A percentile compares a stretch with the other conserved stretches of the same genome.
Evolutionary conservation across 2,329 filamentous ascomycete species (phyloP).

Genomic region (Alternaria sp.): DNA sequence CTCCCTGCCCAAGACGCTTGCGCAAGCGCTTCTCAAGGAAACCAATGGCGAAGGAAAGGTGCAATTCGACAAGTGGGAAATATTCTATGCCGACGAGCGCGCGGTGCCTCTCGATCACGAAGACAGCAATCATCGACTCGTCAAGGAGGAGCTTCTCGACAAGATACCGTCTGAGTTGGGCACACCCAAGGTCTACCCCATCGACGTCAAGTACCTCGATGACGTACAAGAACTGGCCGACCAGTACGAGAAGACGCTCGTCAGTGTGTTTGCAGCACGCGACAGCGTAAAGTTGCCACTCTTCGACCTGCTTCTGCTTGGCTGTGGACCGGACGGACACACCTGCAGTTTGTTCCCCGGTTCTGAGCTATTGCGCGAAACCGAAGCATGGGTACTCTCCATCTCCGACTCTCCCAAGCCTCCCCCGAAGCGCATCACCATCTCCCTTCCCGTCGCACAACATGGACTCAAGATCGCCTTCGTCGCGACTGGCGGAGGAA

Average conservation of each 20-base stretch:
- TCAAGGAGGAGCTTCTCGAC: slow-evolving; percentile 86
- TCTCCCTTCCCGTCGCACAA: slow-evolving; percentile 88
- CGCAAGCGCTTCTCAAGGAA: slow-evolving; percentile 75
- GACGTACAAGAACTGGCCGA: slow-evolving; percentile 93
- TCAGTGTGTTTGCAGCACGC: slow-evolving; percentile 83
- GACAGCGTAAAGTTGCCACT: slow-evolving; percentile 94
- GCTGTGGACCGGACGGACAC: slow-evolving; percentile 94
- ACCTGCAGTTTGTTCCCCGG: slow-evolving; percentile 96
- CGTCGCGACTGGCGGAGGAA: slow-evolving; percentile 85
- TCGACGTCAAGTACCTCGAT: slow-evolving; percentile 71
- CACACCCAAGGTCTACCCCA: slow-evolving; percentile 76
- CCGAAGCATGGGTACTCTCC: slow-evolving; percentile 87
- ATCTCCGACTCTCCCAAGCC: slow-evolving; percentile 96
- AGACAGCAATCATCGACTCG: slow-evolving; percentile 91
- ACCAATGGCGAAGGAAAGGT: slow-evolving; percentile 65
- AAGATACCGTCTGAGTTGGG: slow-evolving; percentile 76
- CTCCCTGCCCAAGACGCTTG: slow-evolving; percentile 86
- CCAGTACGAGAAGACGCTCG: slow-evolving; percentile 87
- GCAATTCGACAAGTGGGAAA: slow-evolving; percentile 88
- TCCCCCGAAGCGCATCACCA: slow-evolving; percentile 85
- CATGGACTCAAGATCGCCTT: slow-evolving; percentile 89
- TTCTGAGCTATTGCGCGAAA: slow-evolving; percentile 84
- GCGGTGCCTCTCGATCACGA: slow-evolving; percentile 88
- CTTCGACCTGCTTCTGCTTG: slow-evolving; percentile 92
- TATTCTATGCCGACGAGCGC: slow-evolving; percentile 98